Base-by-base conservation (phyloP, 1,139 yeast genomes). In the Suhomyces choctaworum region DNA sequence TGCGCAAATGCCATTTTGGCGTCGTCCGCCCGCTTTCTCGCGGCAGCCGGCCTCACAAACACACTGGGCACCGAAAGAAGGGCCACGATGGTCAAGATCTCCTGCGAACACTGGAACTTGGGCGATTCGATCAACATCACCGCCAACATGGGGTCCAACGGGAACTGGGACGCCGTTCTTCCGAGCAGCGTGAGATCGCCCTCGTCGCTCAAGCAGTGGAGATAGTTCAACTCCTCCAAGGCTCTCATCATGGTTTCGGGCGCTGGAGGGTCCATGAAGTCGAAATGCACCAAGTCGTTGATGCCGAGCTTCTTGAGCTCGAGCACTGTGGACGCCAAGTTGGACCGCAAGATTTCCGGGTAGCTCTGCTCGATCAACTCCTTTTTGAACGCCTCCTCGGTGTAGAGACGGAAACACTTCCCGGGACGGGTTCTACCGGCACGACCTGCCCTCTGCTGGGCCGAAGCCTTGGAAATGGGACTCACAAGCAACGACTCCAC, bases 201-300 rank as follows among this genome's bases (percentile, higher is more conserved):
- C 32, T 88, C 94, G 56, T 92, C 97, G 46, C 89, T 88, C 40
- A 92, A 73, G 66, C 97, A 92, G 17, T 82, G 82, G 43, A 92
- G 70, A 57, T 88, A 92, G 56, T 92, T 90, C 54, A 92, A 74
- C 61, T 92, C 98, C 62, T 92, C 98, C 48, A 92, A 70, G 0
- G 98, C 97, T 59, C 97, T 77, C 97, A 92, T 90, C 98, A 92
- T 92, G 7, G 98, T 92, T 62, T 92, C 98, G 4, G 97, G 97
- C 1, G 98, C 97, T n/a, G 98, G 98, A 7, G 98, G 97, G 56
- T 92, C 98, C 96, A 92, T 92, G 55, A 92, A 92, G 60, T 92
- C 98, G 57, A 92, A 92, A 62, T 92, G 97, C 21, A 92, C 98
- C 56, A 92, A 76, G 62, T 92, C 98, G 56, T 92, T 96, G 47